These are phyloP conservation scores for Aegle marmelos DNA, from an alignment of 345 rosid species.

Conservation along the genomic window DNA sequence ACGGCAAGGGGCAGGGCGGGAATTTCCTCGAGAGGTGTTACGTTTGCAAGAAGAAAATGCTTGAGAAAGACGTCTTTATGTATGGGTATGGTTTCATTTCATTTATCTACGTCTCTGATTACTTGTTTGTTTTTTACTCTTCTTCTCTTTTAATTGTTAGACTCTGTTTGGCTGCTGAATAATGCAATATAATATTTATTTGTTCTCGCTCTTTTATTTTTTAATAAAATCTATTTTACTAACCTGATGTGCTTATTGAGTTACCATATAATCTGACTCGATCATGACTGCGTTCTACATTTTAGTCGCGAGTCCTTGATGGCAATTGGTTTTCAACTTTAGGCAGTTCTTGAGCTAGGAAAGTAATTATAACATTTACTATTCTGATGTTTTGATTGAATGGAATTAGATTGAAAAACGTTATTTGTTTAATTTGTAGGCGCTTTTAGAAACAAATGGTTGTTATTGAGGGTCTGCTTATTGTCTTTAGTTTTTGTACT, in stretches of 20 bases:
- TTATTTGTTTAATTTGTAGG: not conserved
- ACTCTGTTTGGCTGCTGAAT: conserved; percentile 4
- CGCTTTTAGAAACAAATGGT: not conserved
- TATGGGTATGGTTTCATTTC: conserved; percentile 29
- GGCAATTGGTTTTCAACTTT: not conserved
- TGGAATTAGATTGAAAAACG: not conserved
- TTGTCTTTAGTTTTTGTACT: not conserved
- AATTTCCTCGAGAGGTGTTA: conserved; percentile 34
- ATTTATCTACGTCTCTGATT: not conserved
- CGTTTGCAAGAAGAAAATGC: conserved; percentile 31
- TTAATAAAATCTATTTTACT: not conserved
- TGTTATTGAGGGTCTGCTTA: not conserved
- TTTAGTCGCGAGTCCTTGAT: not conserved
- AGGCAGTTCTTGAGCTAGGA: not conserved
- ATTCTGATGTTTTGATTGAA: not conserved
- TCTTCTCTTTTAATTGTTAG: not conserved
- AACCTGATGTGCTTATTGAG: not conserved
- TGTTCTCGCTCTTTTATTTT: no score
- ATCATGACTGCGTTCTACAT: not conserved
- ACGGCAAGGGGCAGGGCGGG: conserved; percentile 6
- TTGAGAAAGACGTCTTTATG: conserved; percentile 29
- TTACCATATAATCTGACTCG: not conserved
- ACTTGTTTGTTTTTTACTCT: not conserved
- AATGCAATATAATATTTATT: not conserved
- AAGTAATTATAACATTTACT: not conserved